phyloP scores from a whole-genome alignment of 176 grass and related monocot species.

The Poa pratensis region DNA sequence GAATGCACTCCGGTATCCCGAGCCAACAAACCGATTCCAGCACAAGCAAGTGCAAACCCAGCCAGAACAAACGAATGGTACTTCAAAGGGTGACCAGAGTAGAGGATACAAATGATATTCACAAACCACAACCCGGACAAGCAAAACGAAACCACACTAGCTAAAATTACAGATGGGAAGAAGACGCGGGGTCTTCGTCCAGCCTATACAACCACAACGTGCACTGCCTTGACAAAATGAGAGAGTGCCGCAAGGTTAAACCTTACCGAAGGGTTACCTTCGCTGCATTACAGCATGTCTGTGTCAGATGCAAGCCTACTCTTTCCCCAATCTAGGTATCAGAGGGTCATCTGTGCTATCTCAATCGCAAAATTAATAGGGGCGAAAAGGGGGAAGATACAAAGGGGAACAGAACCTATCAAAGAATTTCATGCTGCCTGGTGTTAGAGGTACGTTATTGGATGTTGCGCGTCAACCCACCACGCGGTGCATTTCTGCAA shows the following conservation, averaged over 20 bases:
- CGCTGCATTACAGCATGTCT: conserved; percentile 51
- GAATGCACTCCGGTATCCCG: neutral
- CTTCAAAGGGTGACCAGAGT: neutral
- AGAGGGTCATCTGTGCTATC: conserved; percentile 68
- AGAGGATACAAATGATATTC: conserved; percentile 59
- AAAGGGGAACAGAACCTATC: conserved; percentile 51
- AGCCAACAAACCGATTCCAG: neutral
- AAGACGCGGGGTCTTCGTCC: conserved; percentile 41
- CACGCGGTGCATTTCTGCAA: conserved; percentile 58
- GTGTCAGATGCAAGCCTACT: conserved; percentile 64
- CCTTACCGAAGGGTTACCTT: conserved; percentile 51
- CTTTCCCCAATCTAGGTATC: conserved; percentile 58
- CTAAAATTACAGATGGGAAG: conserved; percentile 48
- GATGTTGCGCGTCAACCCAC: conserved; percentile 57
- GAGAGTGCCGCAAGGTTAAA: conserved; percentile 53
- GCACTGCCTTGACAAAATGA: conserved; percentile 59
- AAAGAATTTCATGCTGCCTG: conserved; percentile 49
- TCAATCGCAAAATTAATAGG: conserved; percentile 68
- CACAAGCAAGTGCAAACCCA: conserved; percentile 16
- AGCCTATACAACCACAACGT: conserved; percentile 69
- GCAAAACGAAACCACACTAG: conserved; percentile 55
- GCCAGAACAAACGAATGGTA: neutral
- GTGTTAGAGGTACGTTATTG: conserved; percentile 58
- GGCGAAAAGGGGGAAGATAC: conserved; percentile 42
- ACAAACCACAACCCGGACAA: conserved; percentile 64